These are phyloP conservation scores for Musa troglodytarum DNA, from an alignment of 176 grass and related monocot species.

Conservation along the genomic window DNA sequence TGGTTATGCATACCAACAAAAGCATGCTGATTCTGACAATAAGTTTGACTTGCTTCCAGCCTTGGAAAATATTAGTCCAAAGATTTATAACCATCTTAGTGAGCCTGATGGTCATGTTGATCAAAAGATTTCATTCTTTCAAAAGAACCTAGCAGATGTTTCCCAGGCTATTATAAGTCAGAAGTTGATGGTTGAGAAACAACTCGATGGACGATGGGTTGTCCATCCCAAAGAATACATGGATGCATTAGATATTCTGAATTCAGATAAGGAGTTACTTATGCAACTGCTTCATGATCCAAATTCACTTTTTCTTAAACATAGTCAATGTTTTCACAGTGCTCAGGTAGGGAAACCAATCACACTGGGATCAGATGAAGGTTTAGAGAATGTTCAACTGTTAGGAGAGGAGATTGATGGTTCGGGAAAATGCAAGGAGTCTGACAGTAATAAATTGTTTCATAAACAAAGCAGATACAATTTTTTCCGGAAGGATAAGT, in stretches of 20 bases:
- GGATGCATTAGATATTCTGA: conserved; percentile 69
- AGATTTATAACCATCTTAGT: conserved; percentile 58
- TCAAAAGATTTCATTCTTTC: not conserved
- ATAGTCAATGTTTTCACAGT: conserved; percentile 52
- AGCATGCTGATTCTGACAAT: conserved; percentile 54
- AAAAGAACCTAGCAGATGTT: conserved; percentile 13
- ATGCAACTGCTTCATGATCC: conserved; percentile 84
- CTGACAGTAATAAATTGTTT: conserved; percentile 19
- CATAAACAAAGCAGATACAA: conserved; percentile 49
- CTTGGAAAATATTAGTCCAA: conserved; percentile 53
- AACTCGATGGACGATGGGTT: conserved; percentile 28
- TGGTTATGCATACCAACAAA: conserved; percentile 43
- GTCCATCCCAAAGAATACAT: conserved; percentile 69
- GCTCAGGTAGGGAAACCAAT: conserved; percentile 15
- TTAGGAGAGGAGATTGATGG: conserved; percentile 20
- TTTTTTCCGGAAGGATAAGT: conserved; percentile 64
- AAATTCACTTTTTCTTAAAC: conserved; percentile 48
- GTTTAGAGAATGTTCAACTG: conserved; percentile 23
- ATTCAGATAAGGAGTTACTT: conserved; percentile 88
- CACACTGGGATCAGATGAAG: conserved; percentile 26
- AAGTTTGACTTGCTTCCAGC: conserved; percentile 48
- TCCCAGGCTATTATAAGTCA: conserved; percentile 27
- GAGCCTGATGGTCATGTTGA: conserved; percentile 25
- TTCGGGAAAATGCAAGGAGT: conserved; percentile 33
- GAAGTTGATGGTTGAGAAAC: conserved; percentile 32